These are phyloP conservation scores for Eucommia ulmoides DNA, from an alignment of 257 asterid genomes.

Conservation along the genomic window DNA sequence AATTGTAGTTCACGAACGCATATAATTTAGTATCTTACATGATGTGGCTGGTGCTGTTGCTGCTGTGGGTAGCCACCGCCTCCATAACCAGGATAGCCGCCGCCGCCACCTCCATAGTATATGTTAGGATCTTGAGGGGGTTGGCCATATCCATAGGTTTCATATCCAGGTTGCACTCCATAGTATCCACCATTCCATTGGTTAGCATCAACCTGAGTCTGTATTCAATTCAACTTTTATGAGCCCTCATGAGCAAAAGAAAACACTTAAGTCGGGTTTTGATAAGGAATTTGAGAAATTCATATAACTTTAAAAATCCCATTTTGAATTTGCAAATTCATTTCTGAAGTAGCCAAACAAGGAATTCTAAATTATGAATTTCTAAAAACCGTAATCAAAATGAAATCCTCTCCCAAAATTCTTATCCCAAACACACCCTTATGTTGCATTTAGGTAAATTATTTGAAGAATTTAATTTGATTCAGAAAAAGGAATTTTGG, in stretches of 20 bases:
- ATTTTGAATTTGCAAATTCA: constrained; percentile 4
- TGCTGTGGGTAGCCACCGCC: constrained; percentile 20
- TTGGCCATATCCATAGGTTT: constrained; percentile 35
- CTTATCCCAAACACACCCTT: no score
- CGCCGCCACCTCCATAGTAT: constrained; percentile 30
- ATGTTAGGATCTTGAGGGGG: constrained; percentile 35
- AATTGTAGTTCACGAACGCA: no score
- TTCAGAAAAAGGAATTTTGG: no score
- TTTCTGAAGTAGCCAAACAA: background rate
- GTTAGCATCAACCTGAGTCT: constrained; percentile 32
- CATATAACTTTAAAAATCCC: background rate
- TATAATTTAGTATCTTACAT: background rate
- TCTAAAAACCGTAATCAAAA: background rate
- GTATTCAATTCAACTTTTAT: no score
- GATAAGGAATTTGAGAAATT: background rate
- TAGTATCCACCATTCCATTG: constrained; percentile 31
- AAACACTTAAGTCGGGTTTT: no score
- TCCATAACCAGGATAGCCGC: constrained; percentile 36
- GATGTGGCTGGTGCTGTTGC: constrained; percentile 33
- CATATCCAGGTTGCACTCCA: constrained; percentile 38
- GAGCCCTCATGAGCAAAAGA: no score
- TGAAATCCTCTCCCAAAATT: no score
- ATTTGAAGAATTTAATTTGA: no score
- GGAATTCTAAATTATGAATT: background rate
- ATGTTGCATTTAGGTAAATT: no score